These are phyloP conservation scores for Hygrophila difformis DNA, from an alignment of 257 asterid genomes.

Conservation along the genomic window DNA sequence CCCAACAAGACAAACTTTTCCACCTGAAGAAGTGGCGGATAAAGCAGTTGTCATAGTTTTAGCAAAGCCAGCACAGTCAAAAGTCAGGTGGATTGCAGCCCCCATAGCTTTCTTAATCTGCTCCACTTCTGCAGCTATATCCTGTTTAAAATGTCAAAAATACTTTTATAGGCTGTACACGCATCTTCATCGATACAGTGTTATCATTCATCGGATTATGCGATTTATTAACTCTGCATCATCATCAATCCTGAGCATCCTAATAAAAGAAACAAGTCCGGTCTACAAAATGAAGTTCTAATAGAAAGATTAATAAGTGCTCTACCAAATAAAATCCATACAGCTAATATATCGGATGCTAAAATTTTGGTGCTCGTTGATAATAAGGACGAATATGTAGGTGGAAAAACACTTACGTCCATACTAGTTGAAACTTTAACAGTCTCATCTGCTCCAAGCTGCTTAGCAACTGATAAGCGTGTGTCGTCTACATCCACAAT, in stretches of 20 bases:
- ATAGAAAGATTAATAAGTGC: background rate
- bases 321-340: no score
- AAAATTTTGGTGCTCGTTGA: no score
- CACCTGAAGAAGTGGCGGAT: slow-evolving; percentile 68
- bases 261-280: no score
- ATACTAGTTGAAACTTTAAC: slow-evolving; percentile 56
- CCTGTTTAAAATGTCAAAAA: slow-evolving; percentile 30
- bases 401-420: slow-evolving; percentile 31
- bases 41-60: slow-evolving; percentile 90
- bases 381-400: background rate
- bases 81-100: slow-evolving; percentile 32
- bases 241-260: no score
- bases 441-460: slow-evolving; percentile 71
- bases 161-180: no score
- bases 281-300: no score
- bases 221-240: no score
- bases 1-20: slow-evolving; percentile 93
- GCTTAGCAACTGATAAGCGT: slow-evolving; percentile 70
- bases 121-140: slow-evolving; percentile 50
- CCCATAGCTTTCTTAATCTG: slow-evolving; percentile 66
- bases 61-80: slow-evolving; percentile 83
- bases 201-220: no score
- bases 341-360: no score
- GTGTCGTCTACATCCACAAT: slow-evolving; percentile 70
- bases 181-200: no score